phyloP scores from a whole-genome alignment of 116 monocot genomes.

The Dioscorea cayenensis region DNA sequence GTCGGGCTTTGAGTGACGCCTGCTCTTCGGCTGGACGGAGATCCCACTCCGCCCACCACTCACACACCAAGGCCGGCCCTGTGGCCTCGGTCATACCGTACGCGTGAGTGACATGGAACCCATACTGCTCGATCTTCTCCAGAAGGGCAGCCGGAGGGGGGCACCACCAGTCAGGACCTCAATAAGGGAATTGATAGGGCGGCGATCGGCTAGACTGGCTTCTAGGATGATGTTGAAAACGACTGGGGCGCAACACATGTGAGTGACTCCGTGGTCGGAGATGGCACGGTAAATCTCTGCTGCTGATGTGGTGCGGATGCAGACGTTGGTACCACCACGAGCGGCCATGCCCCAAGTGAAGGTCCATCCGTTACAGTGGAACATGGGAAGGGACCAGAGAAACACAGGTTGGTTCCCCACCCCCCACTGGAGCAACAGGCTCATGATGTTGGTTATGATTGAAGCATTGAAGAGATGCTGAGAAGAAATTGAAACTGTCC shows the following conservation, averaged over 20 bases:
- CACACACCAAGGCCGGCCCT: slow-evolving; percentile 18
- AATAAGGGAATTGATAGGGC: too few relatives aligned
- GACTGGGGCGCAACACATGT: slow-evolving; percentile 22
- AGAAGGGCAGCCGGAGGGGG: slow-evolving; percentile 19
- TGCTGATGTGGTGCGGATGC: slow-evolving; percentile 11
- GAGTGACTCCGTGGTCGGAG: slow-evolving; percentile 14
- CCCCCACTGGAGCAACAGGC: slow-evolving; percentile 15
- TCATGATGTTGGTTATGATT: too few relatives aligned
- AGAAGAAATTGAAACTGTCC: too few relatives aligned
- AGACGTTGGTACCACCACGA: slow-evolving; percentile 20
- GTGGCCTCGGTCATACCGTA: slow-evolving; percentile 24
- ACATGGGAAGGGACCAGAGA: slow-evolving; percentile 27
- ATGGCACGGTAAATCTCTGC: slow-evolving; percentile 9
- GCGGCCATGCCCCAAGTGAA: slow-evolving; percentile 28
- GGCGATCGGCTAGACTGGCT: too few relatives aligned
- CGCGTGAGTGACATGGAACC: slow-evolving; percentile 11
- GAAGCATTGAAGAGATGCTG: too few relatives aligned
- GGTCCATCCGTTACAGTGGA: slow-evolving; percentile 27
- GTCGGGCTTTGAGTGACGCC: slow-evolving; percentile 37
- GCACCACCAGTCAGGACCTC: slow-evolving; percentile 16
- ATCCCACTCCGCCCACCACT: slow-evolving; percentile 40
- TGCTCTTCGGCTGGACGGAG: slow-evolving; percentile 21
- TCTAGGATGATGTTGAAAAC: slow-evolving; percentile 18
- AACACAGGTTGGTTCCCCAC: slow-evolving; percentile 16
- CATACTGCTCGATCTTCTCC: not conserved